These are phyloP conservation scores for Globisporangium okanoganense DNA, from an alignment of 352 stramenopile species.

Conservation along the genomic window DNA sequence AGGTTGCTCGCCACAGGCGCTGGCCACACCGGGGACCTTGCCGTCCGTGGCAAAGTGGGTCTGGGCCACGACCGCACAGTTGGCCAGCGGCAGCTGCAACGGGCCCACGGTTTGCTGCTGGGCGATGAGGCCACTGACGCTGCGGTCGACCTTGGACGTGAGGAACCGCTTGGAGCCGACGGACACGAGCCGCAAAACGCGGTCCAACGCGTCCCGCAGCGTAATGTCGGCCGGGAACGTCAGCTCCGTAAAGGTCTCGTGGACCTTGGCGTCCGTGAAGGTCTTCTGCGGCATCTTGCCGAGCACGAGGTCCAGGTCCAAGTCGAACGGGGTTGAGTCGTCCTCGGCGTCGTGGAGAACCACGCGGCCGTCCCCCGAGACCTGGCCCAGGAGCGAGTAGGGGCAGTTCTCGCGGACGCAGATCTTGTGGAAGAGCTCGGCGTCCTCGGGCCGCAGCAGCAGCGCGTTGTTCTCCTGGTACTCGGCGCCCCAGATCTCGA, in stretches of 20 bases:
- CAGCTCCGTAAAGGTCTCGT: conserved; percentile 50
- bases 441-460: conserved; percentile 89
- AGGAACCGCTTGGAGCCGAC: conserved; percentile 98
- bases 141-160: conserved; percentile 97
- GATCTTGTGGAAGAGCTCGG: conserved; percentile 93
- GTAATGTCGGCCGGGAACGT: conserved; percentile 88
- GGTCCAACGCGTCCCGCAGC: conserved; percentile 89
- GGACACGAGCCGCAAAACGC: conserved; percentile 93
- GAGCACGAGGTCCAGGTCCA: conserved; percentile 97
- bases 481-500: conserved; percentile 99
- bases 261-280: conserved; percentile 88
- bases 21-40: conserved; percentile 93
- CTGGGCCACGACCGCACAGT: conserved; percentile 97
- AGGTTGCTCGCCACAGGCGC: conserved; percentile 95
- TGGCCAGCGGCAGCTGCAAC: conserved; percentile 95
- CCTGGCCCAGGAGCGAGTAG: conserved; percentile 93
- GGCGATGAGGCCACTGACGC: conserved; percentile 96
- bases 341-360: conserved; percentile 95
- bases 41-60: conserved; percentile 89
- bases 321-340: conserved; percentile 93
- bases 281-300: conserved; percentile 99
- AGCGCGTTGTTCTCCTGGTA: conserved; percentile 99
- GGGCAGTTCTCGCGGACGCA: conserved; percentile 97
- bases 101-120: conserved; percentile 99
- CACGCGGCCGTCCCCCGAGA: conserved; percentile 95